Conservation (phyloP, 352 stramenopile genomes). For the Aphanomyces cochlioides region DNA sequence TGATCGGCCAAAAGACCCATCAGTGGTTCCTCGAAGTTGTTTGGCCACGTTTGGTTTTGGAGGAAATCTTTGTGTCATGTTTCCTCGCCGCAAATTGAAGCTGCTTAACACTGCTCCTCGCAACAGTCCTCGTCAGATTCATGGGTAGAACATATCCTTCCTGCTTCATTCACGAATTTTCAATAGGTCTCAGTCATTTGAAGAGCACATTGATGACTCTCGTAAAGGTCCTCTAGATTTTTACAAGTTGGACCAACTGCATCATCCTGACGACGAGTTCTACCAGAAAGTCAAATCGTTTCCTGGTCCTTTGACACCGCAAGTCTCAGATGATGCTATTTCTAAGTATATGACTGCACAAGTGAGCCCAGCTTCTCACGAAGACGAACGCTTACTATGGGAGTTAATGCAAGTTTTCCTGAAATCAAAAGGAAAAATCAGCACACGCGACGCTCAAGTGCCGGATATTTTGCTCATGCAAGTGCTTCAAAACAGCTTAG, state of each 20-base stretch:
- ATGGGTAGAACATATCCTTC: constrained; percentile 8
- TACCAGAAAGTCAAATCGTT: constrained; percentile 71
- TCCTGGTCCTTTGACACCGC: constrained; percentile 67
- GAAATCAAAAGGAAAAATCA: constrained; percentile 24
- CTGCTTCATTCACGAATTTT: not conserved
- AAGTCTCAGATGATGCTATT: constrained; percentile 55
- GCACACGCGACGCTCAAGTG: constrained; percentile 22
- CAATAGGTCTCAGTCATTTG: constrained; percentile 20
- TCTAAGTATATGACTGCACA: constrained; percentile 33
- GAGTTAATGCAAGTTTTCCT: constrained; percentile 27
- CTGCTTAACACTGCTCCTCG: constrained; percentile 60
- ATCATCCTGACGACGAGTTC: constrained; percentile 58
- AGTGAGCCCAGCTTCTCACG: not conserved
- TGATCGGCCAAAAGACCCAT: constrained; percentile 57
- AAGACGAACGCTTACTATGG: constrained; percentile 24
- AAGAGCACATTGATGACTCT: constrained; percentile 41
- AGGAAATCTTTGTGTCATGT: constrained; percentile 86
- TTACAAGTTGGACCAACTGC: constrained; percentile 73
- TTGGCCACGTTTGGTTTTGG: constrained; percentile 82
- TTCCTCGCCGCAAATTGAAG: constrained; percentile 79
- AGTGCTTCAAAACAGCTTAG: constrained; percentile 18
- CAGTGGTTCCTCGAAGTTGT: constrained; percentile 63
- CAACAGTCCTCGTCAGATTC: constrained; percentile 55
- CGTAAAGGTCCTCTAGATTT: constrained; percentile 77
- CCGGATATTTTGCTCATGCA: constrained; percentile 27